Evolutionary conservation across 2,329 filamentous ascomycete genomes (phyloP).

Genomic region (Monosporascus sp.): DNA sequence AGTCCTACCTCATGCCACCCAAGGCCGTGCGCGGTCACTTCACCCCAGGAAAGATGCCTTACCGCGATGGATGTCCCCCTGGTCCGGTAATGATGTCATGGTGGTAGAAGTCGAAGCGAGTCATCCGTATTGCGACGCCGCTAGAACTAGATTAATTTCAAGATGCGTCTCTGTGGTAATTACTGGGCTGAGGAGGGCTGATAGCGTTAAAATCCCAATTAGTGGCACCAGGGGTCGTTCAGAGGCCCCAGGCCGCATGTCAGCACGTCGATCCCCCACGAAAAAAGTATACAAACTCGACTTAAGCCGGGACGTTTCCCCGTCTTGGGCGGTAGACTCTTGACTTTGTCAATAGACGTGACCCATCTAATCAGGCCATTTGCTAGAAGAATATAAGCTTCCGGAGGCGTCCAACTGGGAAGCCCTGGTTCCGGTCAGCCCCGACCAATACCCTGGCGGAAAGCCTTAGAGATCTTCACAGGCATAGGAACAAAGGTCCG

Average conservation of each 20-base stretch:
- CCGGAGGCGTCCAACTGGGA: background rate
- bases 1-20: background rate
- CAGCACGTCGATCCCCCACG: background rate
- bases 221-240: background rate
- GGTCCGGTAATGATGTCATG: background rate
- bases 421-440: background rate
- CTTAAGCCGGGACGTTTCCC: background rate
- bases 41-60: background rate
- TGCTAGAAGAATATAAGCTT: background rate
- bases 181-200: background rate
- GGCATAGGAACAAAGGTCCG: background rate
- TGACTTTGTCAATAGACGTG: background rate
- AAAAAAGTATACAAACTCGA: background rate
- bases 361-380: background rate
- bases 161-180: background rate
- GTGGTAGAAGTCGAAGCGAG: background rate
- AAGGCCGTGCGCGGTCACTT: background rate
- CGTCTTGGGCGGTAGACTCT: too few relatives aligned
- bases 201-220: background rate
- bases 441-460: too few relatives aligned
- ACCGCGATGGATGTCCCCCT: background rate
- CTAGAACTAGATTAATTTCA: background rate
- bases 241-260: background rate
- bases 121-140: background rate
- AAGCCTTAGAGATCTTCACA: too few relatives aligned